Evolutionary conservation across 306 rosid genomes (phyloP).

Genomic region (Vigna angularis): DNA sequence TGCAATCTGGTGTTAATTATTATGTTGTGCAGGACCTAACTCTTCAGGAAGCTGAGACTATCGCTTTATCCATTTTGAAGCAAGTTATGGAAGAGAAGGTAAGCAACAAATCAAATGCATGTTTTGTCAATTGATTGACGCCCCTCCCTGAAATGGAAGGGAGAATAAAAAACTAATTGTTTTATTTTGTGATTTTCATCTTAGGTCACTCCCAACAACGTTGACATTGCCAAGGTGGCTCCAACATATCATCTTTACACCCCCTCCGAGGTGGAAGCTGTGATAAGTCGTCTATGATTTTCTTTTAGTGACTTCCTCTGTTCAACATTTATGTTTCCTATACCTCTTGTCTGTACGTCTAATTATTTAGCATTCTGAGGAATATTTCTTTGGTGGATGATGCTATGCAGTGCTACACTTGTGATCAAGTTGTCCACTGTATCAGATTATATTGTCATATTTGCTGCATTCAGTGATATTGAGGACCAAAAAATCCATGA

Average conservation of each 20-base stretch:
- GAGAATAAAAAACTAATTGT: not conserved
- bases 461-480: constrained; percentile 38
- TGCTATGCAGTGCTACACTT: constrained; percentile 15
- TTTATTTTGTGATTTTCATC: constrained; percentile 10
- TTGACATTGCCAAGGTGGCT: constrained; percentile 91
- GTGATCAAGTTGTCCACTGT: constrained; percentile 29
- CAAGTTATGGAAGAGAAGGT: constrained; percentile 99
- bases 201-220: constrained; percentile 95
- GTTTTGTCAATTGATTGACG: constrained; percentile 2
- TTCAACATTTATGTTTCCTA: constrained; percentile 22
- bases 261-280: constrained; percentile 93
- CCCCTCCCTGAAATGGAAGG: constrained; percentile 6
- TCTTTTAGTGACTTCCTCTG: constrained; percentile 8
- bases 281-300: constrained; percentile 83
- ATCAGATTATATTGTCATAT: constrained; percentile 15
- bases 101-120: constrained; percentile 28
- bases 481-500: constrained; percentile 27
- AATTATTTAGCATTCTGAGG: not conserved
- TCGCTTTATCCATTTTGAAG: constrained; percentile 95
- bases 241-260: constrained; percentile 87
- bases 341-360: constrained; percentile 13
- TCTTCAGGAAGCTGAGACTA: constrained; percentile 94
- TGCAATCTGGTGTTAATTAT: constrained; percentile 22
- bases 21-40: constrained; percentile 76
- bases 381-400: constrained; percentile 29